phyloP scores from a whole-genome alignment of 495 filamentous ascomycete genomes.

The Aspergillus asperescens region DNA sequence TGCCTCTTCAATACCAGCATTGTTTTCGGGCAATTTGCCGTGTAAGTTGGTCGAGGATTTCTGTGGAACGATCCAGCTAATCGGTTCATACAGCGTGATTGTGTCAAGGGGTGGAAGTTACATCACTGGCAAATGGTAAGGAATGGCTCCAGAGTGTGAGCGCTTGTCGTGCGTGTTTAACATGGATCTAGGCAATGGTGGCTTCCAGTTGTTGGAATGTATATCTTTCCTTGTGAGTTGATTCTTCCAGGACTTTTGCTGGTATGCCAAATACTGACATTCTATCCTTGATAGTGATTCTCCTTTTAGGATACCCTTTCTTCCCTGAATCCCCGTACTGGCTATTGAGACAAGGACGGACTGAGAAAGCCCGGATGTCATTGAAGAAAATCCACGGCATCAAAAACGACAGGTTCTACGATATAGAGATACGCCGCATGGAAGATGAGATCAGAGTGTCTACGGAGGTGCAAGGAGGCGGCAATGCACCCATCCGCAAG shows the following conservation, averaged over 20 bases:
- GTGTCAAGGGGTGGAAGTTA: conserved; percentile 4
- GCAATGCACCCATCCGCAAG: neutral
- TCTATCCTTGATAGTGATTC: conserved; percentile 12
- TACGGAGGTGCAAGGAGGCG: neutral
- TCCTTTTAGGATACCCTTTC: conserved; percentile 15
- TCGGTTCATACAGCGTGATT: neutral
- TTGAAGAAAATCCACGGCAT: conserved; percentile 16
- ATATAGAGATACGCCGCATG: conserved; percentile 13
- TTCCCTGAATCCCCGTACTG: conserved; percentile 25
- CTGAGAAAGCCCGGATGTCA: conserved; percentile 1
- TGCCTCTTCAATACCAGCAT: conserved; percentile 27
- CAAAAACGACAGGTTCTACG: conserved; percentile 17
- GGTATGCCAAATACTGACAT: too few species aligned
- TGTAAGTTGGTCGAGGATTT: conserved; percentile 11
- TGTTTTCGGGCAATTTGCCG: conserved; percentile 20
- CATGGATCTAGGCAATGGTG: conserved; percentile 19
- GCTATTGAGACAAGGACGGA: conserved; percentile 16
- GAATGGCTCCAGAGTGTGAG: neutral
- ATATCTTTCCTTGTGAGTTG: conserved; percentile 19
- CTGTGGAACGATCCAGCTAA: too few species aligned
- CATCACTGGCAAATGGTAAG: conserved; percentile 6
- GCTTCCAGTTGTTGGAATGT: conserved; percentile 22
- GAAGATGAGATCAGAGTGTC: conserved; percentile 8
- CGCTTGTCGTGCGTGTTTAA: neutral
- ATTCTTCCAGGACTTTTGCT: too few species aligned